Evolutionary conservation across 306 rosid genomes (phyloP).

Genomic region (Malus domestica): DNA sequence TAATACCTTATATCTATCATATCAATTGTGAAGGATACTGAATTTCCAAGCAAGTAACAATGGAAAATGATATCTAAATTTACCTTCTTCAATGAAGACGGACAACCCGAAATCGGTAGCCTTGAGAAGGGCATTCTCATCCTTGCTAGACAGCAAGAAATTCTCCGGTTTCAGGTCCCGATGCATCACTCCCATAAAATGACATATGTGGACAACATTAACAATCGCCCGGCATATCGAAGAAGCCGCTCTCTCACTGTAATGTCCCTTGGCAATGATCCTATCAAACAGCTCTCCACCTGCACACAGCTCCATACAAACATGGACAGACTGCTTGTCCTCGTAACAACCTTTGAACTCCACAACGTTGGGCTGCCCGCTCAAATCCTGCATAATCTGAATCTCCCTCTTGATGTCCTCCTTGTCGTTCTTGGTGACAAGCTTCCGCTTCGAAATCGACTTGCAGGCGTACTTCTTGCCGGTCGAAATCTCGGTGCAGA

Average conservation of each 20-base stretch:
- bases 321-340: conserved; percentile 65
- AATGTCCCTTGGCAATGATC: conserved; percentile 79
- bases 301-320: conserved; percentile 87
- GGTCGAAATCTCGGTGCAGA: conserved; percentile 63
- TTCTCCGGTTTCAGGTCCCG: conserved; percentile 92
- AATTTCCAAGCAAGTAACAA: neutral
- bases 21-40: neutral
- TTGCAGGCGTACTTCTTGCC: conserved; percentile 71
- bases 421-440: conserved; percentile 50
- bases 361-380: conserved; percentile 85
- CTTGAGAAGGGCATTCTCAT: conserved; percentile 60
- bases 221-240: conserved; percentile 72
- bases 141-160: conserved; percentile 75
- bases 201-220: conserved; percentile 73
- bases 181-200: conserved; percentile 95
- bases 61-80: neutral
- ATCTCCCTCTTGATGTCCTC: conserved; percentile 82
- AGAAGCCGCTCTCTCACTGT: conserved; percentile 81
- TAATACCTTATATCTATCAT: neutral
- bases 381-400: conserved; percentile 90
- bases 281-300: conserved; percentile 91
- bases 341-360: conserved; percentile 85
- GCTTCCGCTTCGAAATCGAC: conserved; percentile 79
- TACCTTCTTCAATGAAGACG: conserved; percentile 86
- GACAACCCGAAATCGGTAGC: conserved; percentile 90